phyloP scores from a whole-genome alignment of 164 flowering plant genomes.

The Akebia trifoliata region DNA sequence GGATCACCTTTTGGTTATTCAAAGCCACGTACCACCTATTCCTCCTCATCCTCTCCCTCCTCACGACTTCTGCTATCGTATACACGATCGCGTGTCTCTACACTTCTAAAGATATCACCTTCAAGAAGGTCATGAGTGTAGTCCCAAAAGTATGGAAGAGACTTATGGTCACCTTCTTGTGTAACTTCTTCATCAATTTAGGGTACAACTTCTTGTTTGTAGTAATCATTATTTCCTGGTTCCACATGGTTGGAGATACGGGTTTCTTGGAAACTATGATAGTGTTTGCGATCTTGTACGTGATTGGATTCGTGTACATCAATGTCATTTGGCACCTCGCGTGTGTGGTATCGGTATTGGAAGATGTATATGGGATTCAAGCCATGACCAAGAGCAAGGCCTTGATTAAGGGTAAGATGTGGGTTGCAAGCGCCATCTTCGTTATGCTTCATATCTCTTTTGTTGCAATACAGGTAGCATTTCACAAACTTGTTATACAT shows the following conservation, averaged over 20 bases:
- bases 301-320: conserved; percentile 41
- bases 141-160: conserved; percentile 60
- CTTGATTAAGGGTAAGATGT: conserved; percentile 47
- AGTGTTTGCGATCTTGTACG: conserved; percentile 20
- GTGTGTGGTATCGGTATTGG: conserved; percentile 54
- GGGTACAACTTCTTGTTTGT: too few relatives aligned
- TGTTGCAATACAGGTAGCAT: conserved; percentile 15
- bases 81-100: conserved; percentile 47
- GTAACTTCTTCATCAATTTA: conserved; percentile 24
- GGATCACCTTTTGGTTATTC: conserved; percentile 26
- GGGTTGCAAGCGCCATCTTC: conserved; percentile 23
- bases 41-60: conserved; percentile 31
- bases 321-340: conserved; percentile 60
- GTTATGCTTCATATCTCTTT: conserved; percentile 15
- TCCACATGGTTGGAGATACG: too few relatives aligned
- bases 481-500: conserved; percentile 29
- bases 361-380: conserved; percentile 39
- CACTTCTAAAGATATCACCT: conserved; percentile 32
- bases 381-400: conserved; percentile 58
- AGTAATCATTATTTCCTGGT: too few relatives aligned
- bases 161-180: conserved; percentile 47
- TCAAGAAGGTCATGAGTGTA: conserved; percentile 37
- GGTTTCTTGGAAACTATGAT: neutral
- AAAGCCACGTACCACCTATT: conserved; percentile 25
- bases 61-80: conserved; percentile 42